Percentiles rank a stretch among this genome's conserved stretches.
These are phyloP conservation scores for Neodidymelliopsis sp. DNA, from an alignment of 2,329 filamentous ascomycete species.

Conservation along the genomic window DNA sequence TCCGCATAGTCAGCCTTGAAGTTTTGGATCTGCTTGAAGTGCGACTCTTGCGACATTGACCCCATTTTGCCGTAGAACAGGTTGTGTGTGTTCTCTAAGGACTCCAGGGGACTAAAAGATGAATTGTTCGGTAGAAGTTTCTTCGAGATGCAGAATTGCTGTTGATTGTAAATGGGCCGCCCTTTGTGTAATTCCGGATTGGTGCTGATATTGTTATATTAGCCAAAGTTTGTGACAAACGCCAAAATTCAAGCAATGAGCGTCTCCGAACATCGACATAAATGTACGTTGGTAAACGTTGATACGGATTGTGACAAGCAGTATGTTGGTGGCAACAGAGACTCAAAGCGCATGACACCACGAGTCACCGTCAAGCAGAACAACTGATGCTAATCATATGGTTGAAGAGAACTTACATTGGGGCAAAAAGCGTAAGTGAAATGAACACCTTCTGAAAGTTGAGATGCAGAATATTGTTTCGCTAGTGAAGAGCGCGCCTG, in stretches of 20 bases:
- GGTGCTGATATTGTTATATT: conserved; percentile 44
- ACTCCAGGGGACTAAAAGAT: not conserved
- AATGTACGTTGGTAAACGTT: not conserved
- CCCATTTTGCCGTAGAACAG: conserved; percentile 36
- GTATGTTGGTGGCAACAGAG: not conserved
- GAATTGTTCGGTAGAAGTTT: not conserved
- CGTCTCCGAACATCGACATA: not conserved
- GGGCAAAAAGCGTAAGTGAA: not conserved
- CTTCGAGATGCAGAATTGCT: conserved; percentile 7
- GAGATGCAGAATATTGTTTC: conserved; percentile 5
- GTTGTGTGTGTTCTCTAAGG: conserved; percentile 2
- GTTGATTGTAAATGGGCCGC: conserved; percentile 11
- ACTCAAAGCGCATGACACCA: not conserved
- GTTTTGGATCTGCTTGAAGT: conserved; percentile 84
- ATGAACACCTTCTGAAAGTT: conserved; percentile 1
- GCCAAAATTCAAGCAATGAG: not conserved
- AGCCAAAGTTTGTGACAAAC: conserved; percentile 7
- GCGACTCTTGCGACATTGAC: conserved; percentile 51
- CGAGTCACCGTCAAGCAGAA: not conserved
- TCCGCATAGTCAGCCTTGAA: conserved; percentile 92
- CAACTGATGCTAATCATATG: not conserved
- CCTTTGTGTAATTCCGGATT: conserved; percentile 36
- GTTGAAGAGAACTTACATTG: conserved; percentile 3
- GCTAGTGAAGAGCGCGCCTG: conserved; percentile 12
- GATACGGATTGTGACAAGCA: not conserved